Evolutionary conservation across 768 basidiomycete species (phyloP).

Genomic region (Amanita jacksonii): DNA sequence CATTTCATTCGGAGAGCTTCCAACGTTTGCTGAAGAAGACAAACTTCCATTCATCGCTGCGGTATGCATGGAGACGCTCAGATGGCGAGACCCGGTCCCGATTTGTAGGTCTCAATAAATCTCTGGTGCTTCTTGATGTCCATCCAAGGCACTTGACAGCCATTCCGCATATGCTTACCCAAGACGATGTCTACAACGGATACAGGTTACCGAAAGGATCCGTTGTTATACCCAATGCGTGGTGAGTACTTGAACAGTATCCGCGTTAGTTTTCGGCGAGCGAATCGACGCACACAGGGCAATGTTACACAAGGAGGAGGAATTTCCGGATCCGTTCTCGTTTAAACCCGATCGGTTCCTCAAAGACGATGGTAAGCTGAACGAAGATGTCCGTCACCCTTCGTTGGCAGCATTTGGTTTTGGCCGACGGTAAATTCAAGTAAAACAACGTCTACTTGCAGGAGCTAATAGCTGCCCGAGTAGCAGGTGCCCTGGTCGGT

Average conservation of each 20-base stretch:
- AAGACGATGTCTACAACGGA: conserved; percentile 33
- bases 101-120: conserved; percentile 19
- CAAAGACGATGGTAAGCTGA: conserved; percentile 13
- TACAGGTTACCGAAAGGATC: conserved; percentile 42
- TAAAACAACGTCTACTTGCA: too few relatives aligned
- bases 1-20: conserved; percentile 27
- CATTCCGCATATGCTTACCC: conserved; percentile 34
- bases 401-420: conserved; percentile 35
- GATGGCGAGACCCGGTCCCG: conserved; percentile 40
- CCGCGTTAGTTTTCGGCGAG: too few relatives aligned
- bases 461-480: too few relatives aligned
- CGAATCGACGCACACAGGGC: conserved; percentile 31
- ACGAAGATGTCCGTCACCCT: conserved; percentile 22
- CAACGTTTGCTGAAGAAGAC: conserved; percentile 29
- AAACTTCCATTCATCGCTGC: conserved; percentile 41
- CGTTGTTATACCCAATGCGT: conserved; percentile 36
- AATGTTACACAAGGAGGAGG: conserved; percentile 41
- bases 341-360: conserved; percentile 44
- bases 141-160: conserved; percentile 16
- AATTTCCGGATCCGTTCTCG: conserved; percentile 37
- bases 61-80: conserved; percentile 35
- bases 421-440: conserved; percentile 36
- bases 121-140: neutral
- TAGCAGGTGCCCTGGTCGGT: conserved; percentile 24
- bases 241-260: conserved; percentile 27